Percentiles rank a stretch among this genome's conserved stretches.
These are phyloP conservation scores for Achaetomiella virescens DNA, from an alignment of 495 filamentous ascomycete species.

Conservation along the genomic window DNA sequence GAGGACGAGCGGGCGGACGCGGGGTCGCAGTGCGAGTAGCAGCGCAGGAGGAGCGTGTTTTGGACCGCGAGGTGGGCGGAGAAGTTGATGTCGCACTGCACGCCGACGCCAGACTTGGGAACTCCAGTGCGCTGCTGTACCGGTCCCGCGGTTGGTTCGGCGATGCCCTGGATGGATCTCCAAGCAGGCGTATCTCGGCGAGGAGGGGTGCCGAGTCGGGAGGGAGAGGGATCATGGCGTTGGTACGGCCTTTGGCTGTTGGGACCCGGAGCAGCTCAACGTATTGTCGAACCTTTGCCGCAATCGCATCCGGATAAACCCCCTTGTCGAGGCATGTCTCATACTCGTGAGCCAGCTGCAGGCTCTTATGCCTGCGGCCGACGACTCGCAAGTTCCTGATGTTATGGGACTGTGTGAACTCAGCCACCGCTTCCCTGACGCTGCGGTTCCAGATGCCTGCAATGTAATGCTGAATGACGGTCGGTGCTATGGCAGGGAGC, in stretches of 20 bases:
- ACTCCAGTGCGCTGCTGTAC: slow-evolving; percentile 56
- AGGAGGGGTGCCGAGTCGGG: slow-evolving; percentile 19
- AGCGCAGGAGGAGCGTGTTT: slow-evolving; percentile 71
- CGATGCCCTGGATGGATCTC: slow-evolving; percentile 35
- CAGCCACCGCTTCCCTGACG: slow-evolving; percentile 32
- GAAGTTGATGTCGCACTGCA: slow-evolving; percentile 83
- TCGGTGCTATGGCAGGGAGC: slow-evolving; percentile 14
- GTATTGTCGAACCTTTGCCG: slow-evolving; percentile 35
- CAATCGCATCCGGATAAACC: slow-evolving; percentile 29
- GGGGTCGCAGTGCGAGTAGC: slow-evolving; percentile 69
- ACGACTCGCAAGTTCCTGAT: slow-evolving; percentile 26
- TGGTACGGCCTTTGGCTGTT: slow-evolving; percentile 9
- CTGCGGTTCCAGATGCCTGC: slow-evolving; percentile 35
- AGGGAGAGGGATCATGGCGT: slow-evolving; percentile 25
- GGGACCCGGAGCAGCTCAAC: slow-evolving; percentile 27
- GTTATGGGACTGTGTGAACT: slow-evolving; percentile 24
- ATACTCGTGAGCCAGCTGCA: slow-evolving; percentile 45
- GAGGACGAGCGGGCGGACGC: slow-evolving; percentile 66
- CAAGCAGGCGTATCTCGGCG: slow-evolving; percentile 30
- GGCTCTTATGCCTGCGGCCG: slow-evolving; percentile 37
- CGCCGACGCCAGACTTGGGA: slow-evolving; percentile 60
- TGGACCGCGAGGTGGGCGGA: slow-evolving; percentile 69
- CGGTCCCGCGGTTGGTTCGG: slow-evolving; percentile 46
- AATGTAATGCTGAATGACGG: slow-evolving; percentile 37
- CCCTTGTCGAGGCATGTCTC: slow-evolving; percentile 39